Conservation (phyloP, 441 rosid genomes). For the Bruguiera hainesii region DNA sequence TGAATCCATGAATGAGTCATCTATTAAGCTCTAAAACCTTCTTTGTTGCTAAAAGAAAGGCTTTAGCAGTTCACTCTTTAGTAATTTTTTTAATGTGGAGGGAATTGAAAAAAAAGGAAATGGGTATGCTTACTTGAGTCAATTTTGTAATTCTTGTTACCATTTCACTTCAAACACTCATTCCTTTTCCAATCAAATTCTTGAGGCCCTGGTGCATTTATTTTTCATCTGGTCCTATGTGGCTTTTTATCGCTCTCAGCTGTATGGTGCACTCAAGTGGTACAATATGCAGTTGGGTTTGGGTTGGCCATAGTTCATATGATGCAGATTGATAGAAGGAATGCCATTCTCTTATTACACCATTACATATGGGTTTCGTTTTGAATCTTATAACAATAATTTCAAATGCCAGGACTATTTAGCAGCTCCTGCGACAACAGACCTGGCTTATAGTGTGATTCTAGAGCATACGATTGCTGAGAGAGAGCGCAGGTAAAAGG, state of each 20-base stretch:
- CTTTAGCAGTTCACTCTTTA: neutral
- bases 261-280: too few relatives aligned
- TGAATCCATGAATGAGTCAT: too few relatives aligned
- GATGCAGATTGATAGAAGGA: neutral
- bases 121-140: neutral
- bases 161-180: too few relatives aligned
- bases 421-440: conserved; percentile 73
- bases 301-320: neutral
- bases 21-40: neutral
- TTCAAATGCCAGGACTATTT: conserved; percentile 77
- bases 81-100: neutral
- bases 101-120: neutral
- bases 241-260: too few relatives aligned
- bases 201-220: too few relatives aligned
- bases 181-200: too few relatives aligned
- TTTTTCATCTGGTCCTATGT: too few relatives aligned
- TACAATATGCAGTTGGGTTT: neutral
- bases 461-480: conserved; percentile 94
- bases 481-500: conserved; percentile 91
- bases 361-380: conserved; percentile 9
- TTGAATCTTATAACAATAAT: conserved; percentile 22
- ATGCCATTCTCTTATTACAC: neutral
- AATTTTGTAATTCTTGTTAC: neutral
- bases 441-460: conserved; percentile 79
- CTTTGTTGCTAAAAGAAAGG: neutral